Percentiles rank a stretch among this genome's conserved stretches.
phyloP scores from a whole-genome alignment of 1,139 yeast species.

The Diutina mesorugosa region DNA sequence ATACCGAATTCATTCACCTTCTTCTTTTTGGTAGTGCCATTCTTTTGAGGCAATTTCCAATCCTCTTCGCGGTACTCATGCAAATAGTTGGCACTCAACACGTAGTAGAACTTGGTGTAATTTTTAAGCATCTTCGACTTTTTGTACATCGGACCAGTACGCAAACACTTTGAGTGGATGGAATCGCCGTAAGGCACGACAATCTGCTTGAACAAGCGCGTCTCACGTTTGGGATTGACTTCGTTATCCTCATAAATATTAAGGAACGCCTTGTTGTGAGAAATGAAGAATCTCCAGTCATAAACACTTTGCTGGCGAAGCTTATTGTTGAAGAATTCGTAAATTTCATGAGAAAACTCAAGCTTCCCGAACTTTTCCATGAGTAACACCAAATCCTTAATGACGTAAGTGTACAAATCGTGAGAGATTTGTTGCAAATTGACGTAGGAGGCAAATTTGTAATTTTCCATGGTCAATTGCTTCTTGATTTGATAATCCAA shows the following conservation, averaged over 20 bases:
- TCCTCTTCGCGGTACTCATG: slow-evolving; percentile 21
- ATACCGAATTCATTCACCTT: slow-evolving; percentile 26
- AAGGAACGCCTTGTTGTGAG: slow-evolving; percentile 23
- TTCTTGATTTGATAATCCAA: slow-evolving; percentile 30
- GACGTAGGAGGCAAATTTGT: slow-evolving; percentile 29
- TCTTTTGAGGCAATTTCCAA: not conserved
- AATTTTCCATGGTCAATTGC: slow-evolving; percentile 31
- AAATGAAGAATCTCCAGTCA: slow-evolving; percentile 30
- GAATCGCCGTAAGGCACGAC: slow-evolving; percentile 24
- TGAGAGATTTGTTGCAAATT: slow-evolving; percentile 32
- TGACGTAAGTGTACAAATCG: slow-evolving; percentile 25
- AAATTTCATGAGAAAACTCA: slow-evolving; percentile 11
- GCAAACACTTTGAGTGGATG: slow-evolving; percentile 30
- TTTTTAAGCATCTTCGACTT: slow-evolving; percentile 30
- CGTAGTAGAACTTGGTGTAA: slow-evolving; percentile 24
- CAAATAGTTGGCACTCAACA: slow-evolving; percentile 31
- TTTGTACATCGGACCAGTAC: slow-evolving; percentile 30
- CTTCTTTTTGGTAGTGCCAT: slow-evolving; percentile 4
- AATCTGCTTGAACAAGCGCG: slow-evolving; percentile 17
- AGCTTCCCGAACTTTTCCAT: slow-evolving; percentile 25
- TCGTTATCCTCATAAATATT: slow-evolving; percentile 18
- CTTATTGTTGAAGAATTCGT: slow-evolving; percentile 6
- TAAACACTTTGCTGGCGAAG: slow-evolving; percentile 5
- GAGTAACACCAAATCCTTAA: slow-evolving; percentile 23
- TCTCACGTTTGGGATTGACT: slow-evolving; percentile 16